A percentile compares a stretch with the other conserved stretches of the same genome.
Conservation (phyloP, 169 alveolate species). For the Neospora caninum region DNA sequence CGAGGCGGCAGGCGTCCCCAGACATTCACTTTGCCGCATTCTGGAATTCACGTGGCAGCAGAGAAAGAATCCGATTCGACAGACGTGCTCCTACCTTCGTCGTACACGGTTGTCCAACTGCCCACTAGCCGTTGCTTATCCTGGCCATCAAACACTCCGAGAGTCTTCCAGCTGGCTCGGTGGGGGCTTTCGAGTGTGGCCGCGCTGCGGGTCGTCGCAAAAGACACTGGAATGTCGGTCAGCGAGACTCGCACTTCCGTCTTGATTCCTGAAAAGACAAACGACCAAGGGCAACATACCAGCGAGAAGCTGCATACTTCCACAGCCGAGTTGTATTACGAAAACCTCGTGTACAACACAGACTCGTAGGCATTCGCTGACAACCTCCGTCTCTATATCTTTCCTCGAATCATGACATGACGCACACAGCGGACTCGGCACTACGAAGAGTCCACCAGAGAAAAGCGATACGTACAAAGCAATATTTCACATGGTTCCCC, state of each 20-base stretch:
- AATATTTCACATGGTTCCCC: no score
- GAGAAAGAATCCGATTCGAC: background rate
- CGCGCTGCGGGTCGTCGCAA: background rate
- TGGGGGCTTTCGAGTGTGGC: slow-evolving; percentile 37
- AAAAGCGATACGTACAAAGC: no score
- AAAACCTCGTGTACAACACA: no score
- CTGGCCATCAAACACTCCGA: slow-evolving; percentile 67
- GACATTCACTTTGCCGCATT: no score
- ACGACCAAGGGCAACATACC: background rate
- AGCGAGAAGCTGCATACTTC: background rate
- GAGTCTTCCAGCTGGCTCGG: slow-evolving; percentile 67
- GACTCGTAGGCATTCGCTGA: no score
- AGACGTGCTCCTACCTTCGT: slow-evolving; percentile 66
- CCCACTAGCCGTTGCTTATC: slow-evolving; percentile 59
- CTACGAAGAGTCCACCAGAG: no score
- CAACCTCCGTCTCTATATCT: no score
- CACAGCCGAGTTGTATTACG: no score
- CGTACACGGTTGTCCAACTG: slow-evolving; percentile 77
- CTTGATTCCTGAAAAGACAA: slow-evolving; percentile 38
- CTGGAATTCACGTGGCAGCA: no score
- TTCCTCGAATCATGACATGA: no score
- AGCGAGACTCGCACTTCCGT: background rate
- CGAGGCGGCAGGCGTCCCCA: no score
- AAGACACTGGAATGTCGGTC: slow-evolving; percentile 22
- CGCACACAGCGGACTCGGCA: no score